A percentile compares a stretch with the other conserved stretches of the same genome.
Evolutionary conservation across 176 grass and related monocot genomes (phyloP).

Genomic region (Thinopyrum elongatum): DNA sequence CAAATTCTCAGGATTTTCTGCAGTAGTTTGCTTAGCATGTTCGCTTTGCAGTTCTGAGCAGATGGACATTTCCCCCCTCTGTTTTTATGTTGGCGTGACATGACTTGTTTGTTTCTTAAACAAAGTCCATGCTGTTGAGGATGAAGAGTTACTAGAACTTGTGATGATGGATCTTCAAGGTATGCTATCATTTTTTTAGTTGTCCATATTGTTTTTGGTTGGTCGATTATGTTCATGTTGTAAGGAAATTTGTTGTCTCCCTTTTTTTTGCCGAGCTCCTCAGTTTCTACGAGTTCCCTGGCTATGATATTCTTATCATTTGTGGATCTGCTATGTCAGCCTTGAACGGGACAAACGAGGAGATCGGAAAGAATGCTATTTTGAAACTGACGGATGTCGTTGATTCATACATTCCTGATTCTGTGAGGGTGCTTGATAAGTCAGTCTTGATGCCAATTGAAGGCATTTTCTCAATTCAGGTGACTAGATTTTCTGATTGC

Average conservation of each 20-base stretch:
- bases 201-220: too few relatives aligned
- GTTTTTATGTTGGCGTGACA: constrained; percentile 94
- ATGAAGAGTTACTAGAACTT: constrained; percentile 83
- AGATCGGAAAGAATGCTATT: constrained; percentile 87
- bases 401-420: too few relatives aligned
- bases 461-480: too few relatives aligned
- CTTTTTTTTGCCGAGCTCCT: constrained; percentile 61
- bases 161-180: constrained; percentile 93
- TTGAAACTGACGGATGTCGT: too few relatives aligned
- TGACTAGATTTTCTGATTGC: too few relatives aligned
- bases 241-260: neutral
- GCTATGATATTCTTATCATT: constrained; percentile 92
- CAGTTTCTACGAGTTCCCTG: constrained; percentile 94
- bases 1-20: too few relatives aligned
- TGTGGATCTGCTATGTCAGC: constrained; percentile 79
- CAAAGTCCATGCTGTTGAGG: constrained; percentile 97
- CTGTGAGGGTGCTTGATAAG: too few relatives aligned
- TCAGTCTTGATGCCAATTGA: too few relatives aligned
- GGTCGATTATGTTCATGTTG: neutral
- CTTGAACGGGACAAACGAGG: constrained; percentile 82
- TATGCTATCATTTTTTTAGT: too few relatives aligned
- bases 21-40: too few relatives aligned
- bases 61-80: too few relatives aligned
- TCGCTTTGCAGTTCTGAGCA: too few relatives aligned
- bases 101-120: constrained; percentile 96